These are phyloP conservation scores for Backusella australiensis DNA, from an alignment of 192 early-diverging fungal genomes.

Conservation along the genomic window DNA sequence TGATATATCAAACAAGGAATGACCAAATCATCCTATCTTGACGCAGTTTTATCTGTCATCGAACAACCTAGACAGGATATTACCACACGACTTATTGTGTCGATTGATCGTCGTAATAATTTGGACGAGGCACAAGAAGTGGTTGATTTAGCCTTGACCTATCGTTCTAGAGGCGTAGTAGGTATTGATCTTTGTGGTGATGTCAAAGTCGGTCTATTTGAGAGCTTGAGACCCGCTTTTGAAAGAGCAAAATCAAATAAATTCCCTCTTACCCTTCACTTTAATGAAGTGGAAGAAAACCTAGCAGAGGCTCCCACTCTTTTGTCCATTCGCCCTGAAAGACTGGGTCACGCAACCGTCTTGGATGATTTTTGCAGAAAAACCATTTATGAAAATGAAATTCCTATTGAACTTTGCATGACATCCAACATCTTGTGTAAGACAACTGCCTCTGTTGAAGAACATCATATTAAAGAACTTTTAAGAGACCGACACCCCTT, in stretches of 20 bases:
- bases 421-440: constrained; percentile 62
- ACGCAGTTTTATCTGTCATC: constrained; percentile 31
- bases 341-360: constrained; percentile 59
- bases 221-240: constrained; percentile 44
- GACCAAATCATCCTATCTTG: constrained; percentile 51
- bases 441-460: constrained; percentile 46
- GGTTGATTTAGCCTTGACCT: constrained; percentile 49
- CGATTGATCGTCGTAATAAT: constrained; percentile 50
- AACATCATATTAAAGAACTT: constrained; percentile 54
- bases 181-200: constrained; percentile 66
- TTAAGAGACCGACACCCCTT: constrained; percentile 42
- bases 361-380: constrained; percentile 33
- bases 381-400: constrained; percentile 28
- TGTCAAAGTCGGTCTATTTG: constrained; percentile 39
- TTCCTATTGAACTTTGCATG: constrained; percentile 62
- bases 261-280: constrained; percentile 54
- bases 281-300: constrained; percentile 49
- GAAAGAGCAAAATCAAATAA: constrained; percentile 42
- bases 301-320: constrained; percentile 41
- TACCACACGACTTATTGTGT: constrained; percentile 46
- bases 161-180: constrained; percentile 39
- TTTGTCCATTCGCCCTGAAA: constrained; percentile 40
- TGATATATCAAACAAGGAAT: constrained; percentile 28
- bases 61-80: constrained; percentile 29
- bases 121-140: constrained; percentile 47